phyloP scores from a whole-genome alignment of 495 filamentous ascomycete species.

The Xylaria curta region DNA sequence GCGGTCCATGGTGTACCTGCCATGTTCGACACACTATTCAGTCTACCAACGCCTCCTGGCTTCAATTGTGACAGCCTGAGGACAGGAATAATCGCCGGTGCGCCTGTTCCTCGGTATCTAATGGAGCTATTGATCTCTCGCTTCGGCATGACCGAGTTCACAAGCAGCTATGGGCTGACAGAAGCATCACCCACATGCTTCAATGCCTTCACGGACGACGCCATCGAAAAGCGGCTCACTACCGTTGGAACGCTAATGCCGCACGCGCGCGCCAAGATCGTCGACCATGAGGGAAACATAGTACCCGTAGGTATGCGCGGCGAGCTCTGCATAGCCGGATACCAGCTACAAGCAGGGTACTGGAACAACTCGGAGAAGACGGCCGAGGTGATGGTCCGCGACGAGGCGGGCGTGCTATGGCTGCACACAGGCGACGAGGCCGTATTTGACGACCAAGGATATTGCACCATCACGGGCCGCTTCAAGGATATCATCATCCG shows the following conservation, averaged over 20 bases:
- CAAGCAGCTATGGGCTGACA: conserved; percentile 73
- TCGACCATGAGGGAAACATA: conserved; percentile 63
- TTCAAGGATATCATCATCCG: conserved; percentile 73
- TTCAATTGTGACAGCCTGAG: conserved; percentile 62
- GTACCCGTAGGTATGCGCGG: conserved; percentile 65
- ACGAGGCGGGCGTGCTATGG: conserved; percentile 67
- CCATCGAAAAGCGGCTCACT: conserved; percentile 61
- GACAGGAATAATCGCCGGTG: conserved; percentile 73
- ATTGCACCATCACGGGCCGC: conserved; percentile 67
- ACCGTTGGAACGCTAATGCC: conserved; percentile 73
- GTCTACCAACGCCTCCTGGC: conserved; percentile 53
- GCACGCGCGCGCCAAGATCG: conserved; percentile 71
- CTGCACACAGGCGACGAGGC: conserved; percentile 75
- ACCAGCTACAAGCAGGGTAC: conserved; percentile 71
- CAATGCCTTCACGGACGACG: conserved; percentile 71
- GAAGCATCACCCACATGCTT: conserved; percentile 75
- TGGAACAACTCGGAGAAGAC: conserved; percentile 76
- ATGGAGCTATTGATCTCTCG: conserved; percentile 67
- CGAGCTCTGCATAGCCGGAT: conserved; percentile 73
- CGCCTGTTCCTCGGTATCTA: conserved; percentile 67
- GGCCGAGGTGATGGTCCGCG: conserved; percentile 63
- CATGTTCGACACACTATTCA: conserved; percentile 72
- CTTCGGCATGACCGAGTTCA: conserved; percentile 72
- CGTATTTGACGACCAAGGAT: conserved; percentile 66
- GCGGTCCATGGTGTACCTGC: conserved; percentile 75